Conservation (phyloP, 352 stramenopile genomes). For the Globisporangium spinosum region DNA sequence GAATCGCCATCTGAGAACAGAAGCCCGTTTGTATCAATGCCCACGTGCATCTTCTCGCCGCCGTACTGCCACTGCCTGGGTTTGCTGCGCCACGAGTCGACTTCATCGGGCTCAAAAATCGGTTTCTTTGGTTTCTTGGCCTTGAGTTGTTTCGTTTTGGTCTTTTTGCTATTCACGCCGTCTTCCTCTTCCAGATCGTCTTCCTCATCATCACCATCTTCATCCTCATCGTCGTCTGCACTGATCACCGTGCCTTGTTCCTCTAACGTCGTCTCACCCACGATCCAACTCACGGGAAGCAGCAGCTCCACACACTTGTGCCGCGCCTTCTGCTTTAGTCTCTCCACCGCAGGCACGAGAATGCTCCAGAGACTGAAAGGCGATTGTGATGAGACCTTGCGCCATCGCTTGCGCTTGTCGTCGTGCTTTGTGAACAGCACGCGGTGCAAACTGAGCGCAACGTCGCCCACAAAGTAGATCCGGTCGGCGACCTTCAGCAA, state of each 20-base stretch:
- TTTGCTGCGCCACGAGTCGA: constrained; percentile 23
- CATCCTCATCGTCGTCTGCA: constrained; percentile 32
- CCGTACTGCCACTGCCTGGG: constrained; percentile 30
- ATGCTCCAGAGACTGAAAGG: constrained; percentile 27
- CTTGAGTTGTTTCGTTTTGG: constrained; percentile 18
- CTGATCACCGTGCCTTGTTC: constrained; percentile 26
- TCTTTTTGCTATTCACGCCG: constrained; percentile 21
- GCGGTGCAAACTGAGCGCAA: constrained; percentile 54
- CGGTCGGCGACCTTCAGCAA: constrained; percentile 48
- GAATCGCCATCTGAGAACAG: constrained; percentile 7
- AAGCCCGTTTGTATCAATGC: not conserved
- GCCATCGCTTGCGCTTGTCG: constrained; percentile 9
- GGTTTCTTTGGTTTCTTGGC: constrained; percentile 24
- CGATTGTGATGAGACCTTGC: not conserved
- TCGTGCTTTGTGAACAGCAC: constrained; percentile 33
- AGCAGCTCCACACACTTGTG: constrained; percentile 51
- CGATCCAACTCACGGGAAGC: constrained; percentile 58
- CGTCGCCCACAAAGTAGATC: constrained; percentile 67
- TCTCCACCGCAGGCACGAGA: constrained; percentile 42
- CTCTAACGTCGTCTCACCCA: constrained; percentile 49
- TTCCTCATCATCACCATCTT: constrained; percentile 37
- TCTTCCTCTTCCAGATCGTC: constrained; percentile 31
- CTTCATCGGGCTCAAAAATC: constrained; percentile 32
- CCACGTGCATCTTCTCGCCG: constrained; percentile 41
- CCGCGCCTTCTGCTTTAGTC: constrained; percentile 60